Conservation (phyloP, 2,329 filamentous ascomycete species). For the Paracorniculantispora psalliotae region DNA sequence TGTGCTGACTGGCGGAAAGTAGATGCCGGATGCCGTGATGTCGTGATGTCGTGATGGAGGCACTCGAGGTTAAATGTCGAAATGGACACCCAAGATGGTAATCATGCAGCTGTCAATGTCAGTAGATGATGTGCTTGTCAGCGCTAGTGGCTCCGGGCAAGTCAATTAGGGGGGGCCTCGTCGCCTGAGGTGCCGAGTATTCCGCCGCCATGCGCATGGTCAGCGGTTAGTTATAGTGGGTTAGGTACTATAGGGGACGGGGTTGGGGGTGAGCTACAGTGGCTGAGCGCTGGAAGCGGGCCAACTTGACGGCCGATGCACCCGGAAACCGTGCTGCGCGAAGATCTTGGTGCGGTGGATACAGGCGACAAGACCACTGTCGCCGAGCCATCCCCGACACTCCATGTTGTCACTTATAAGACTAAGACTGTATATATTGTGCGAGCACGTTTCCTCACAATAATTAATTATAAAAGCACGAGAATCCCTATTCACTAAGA, state of each 20-base stretch:
- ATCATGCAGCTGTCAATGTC: constrained; percentile 7
- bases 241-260: background rate
- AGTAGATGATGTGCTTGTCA: constrained; percentile 8
- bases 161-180: background rate
- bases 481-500: background rate
- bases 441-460: background rate
- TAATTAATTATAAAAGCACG: background rate
- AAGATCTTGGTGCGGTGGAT: background rate
- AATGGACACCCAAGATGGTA: constrained; percentile 7
- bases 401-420: background rate
- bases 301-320: background rate
- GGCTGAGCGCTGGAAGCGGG: background rate
- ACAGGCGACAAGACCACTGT: background rate
- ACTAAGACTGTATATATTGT: background rate
- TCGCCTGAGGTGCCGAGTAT: background rate
- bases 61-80: background rate
- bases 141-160: constrained; percentile 1
- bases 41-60: constrained; percentile 7
- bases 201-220: background rate
- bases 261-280: background rate
- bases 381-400: constrained; percentile 3
- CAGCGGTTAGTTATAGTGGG: background rate
- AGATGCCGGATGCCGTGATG: background rate
- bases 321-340: background rate
- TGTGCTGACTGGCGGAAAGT: background rate